Base-by-base conservation (phyloP, 1,284 basidiomycete species). In the Clitocybe nebularis region DNA sequence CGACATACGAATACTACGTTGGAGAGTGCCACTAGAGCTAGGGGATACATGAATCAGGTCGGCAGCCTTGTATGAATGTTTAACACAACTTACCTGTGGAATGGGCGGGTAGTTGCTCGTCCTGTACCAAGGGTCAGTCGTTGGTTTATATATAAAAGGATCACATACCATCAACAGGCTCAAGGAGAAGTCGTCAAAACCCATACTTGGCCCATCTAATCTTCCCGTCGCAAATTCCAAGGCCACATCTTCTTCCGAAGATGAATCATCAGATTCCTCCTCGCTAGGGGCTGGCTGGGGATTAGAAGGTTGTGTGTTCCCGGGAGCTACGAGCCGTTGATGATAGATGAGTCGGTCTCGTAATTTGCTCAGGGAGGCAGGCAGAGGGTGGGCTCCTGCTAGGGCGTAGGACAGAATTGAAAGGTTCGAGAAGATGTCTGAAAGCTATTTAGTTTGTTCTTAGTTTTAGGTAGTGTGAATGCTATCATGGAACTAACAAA, bases 271-370 rank as follows among this genome's bases (percentile, higher is more conserved):
- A 20, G 44, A 36, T 36, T 38, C 13, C 13, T 13, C 7, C 6
- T 37, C 17, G 20, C 28, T 40, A 3, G 23, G 5, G 17, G 36
- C 5, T 37, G 41, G 24, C 24, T 22, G n/a, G 41, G 28, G 21
- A n/a, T n/a, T n/a, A 39, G 16, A 16, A 19, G 30, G n/a, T 24
- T 33, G 29, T 14, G 32, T 16, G 10, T 3, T 25, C 23, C 17
- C 43, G 35, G 26, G 49, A 19, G 49, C 48, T 5, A 46, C 41
- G 33, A 58, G 56, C 11, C 54, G 52, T 43, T 68, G 66, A 37
- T 71, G 68, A 47, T 70, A 71, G 3, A 71, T 45, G 3, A 71
- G 48, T 14, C 69, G 62, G 36, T 71, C 67, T 24, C 67, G 58
- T 17, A 71, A 53, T 23, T 46, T 61, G 0, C 67, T 67, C 1